phyloP scores from a whole-genome alignment of 495 filamentous ascomycete genomes.

The Xylaria cubensis region DNA sequence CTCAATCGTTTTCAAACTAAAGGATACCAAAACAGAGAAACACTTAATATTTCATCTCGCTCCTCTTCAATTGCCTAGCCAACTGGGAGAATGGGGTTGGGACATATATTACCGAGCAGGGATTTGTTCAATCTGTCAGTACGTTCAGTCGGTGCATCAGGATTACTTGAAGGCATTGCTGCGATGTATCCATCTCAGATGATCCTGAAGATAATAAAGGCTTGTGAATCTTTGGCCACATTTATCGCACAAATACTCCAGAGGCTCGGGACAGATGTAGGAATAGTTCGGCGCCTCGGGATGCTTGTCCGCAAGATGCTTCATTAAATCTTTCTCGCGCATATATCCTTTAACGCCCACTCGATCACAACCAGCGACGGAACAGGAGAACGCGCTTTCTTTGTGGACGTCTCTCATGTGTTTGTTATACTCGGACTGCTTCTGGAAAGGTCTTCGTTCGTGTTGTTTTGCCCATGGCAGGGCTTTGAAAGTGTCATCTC shows the following conservation, averaged over 20 bases:
- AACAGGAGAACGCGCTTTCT: conserved; percentile 41
- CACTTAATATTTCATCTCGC: neutral
- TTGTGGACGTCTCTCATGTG: conserved; percentile 48
- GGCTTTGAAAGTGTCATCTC: conserved; percentile 10
- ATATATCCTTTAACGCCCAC: conserved; percentile 44
- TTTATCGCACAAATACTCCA: neutral
- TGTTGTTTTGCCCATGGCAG: conserved; percentile 5
- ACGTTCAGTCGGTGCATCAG: neutral
- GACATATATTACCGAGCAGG: neutral
- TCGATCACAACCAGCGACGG: conserved; percentile 41
- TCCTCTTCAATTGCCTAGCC: neutral
- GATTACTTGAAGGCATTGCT: too few relatives aligned
- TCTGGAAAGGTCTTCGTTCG: conserved; percentile 33
- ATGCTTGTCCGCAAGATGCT: conserved; percentile 40
- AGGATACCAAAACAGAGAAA: neutral
- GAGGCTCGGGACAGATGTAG: neutral
- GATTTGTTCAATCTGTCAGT: neutral
- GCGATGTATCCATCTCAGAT: too few relatives aligned
- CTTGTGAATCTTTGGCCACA: neutral
- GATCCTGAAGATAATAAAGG: neutral
- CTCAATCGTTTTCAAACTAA: neutral
- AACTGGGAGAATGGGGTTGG: neutral
- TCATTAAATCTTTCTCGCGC: conserved; percentile 37
- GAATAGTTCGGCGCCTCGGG: conserved; percentile 23
- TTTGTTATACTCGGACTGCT: conserved; percentile 36